Conservation (phyloP, 2,329 filamentous ascomycete genomes). For the Aureobasidium uvarum region DNA sequence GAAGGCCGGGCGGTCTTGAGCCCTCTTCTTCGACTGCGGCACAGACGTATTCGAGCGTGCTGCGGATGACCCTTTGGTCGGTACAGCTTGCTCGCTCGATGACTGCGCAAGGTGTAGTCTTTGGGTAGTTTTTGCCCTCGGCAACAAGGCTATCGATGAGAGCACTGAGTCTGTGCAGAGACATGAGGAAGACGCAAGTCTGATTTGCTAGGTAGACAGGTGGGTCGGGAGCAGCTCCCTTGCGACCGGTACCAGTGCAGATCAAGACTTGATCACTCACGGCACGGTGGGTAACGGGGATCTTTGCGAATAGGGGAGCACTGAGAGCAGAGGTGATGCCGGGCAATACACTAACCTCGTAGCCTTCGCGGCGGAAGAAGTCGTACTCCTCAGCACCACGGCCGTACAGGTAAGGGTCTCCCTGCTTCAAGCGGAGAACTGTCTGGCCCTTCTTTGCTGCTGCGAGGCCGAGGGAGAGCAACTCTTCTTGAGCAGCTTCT, state of each 20-base stretch:
- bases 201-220: conserved; percentile 73
- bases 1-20: conserved; percentile 79
- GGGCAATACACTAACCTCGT: conserved; percentile 68
- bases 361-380: conserved; percentile 74
- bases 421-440: conserved; percentile 90
- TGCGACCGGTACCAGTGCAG: conserved; percentile 94
- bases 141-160: conserved; percentile 69
- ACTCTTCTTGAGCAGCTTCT: conserved; percentile 86
- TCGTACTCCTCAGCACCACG: conserved; percentile 89
- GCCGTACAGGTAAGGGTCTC: conserved; percentile 94
- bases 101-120: conserved; percentile 81
- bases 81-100: conserved; percentile 91
- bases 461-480: conserved; percentile 72
- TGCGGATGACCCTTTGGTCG: conserved; percentile 89
- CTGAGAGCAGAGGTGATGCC: conserved; percentile 86
- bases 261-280: conserved; percentile 90
- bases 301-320: conserved; percentile 82
- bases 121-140: conserved; percentile 60
- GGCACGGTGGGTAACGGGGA: conserved; percentile 84
- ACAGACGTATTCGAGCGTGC: conserved; percentile 74
- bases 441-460: conserved; percentile 68
- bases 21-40: conserved; percentile 86
- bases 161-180: conserved; percentile 75
- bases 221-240: conserved; percentile 77
- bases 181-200: conserved; percentile 95